Conservation (phyloP, 1,139 yeast species). For the Meyerozyma smithsonii region DNA sequence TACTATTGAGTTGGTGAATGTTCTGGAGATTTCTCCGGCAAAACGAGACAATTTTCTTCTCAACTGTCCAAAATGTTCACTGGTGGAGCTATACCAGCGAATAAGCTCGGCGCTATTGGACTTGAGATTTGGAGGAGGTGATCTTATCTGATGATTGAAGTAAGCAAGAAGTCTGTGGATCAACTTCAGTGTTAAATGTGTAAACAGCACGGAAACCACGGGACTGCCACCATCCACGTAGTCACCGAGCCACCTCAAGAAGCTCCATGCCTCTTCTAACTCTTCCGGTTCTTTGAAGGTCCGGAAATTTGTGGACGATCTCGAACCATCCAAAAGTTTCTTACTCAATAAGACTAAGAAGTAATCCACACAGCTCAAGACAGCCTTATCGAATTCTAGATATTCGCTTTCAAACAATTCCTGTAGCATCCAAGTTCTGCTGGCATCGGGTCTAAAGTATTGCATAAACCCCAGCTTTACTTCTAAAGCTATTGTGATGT, state of each 20-base stretch:
- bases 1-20: constrained; percentile 72
- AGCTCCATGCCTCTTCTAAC: constrained; percentile 72
- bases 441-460: constrained; percentile 57
- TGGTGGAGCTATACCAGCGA: constrained; percentile 75
- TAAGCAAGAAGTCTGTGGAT: constrained; percentile 67
- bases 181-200: constrained; percentile 61
- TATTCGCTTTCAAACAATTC: constrained; percentile 58
- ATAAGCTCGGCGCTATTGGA: constrained; percentile 55
- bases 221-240: constrained; percentile 82
- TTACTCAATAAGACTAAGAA: constrained; percentile 66
- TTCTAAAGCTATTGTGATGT: constrained; percentile 71
- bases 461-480: constrained; percentile 66
- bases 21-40: constrained; percentile 60
- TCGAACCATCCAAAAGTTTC: constrained; percentile 75
- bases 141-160: constrained; percentile 64
- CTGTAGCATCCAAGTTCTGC: constrained; percentile 69
- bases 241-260: constrained; percentile 66
- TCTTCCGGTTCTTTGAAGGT: constrained; percentile 93
- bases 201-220: constrained; percentile 73
- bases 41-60: constrained; percentile 83
- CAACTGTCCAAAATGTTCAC: constrained; percentile 80
- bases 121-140: constrained; percentile 49
- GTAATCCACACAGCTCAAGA: constrained; percentile 71
- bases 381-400: constrained; percentile 60
- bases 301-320: constrained; percentile 59